Base-by-base conservation (phyloP, 2,329 filamentous ascomycete species). In the Ophiosphaerella narmari region DNA sequence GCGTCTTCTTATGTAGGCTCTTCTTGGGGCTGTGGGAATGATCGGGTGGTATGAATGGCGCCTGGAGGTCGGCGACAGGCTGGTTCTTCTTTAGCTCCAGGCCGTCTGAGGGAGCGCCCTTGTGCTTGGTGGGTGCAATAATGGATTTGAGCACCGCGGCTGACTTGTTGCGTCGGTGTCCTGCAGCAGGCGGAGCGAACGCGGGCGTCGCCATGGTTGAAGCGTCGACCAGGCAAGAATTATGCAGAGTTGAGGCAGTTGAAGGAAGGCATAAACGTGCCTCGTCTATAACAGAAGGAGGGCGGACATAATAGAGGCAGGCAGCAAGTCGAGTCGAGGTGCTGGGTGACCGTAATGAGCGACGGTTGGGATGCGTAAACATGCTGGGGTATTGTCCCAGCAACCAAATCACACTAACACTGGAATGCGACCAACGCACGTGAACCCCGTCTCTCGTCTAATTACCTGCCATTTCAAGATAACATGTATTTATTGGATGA, bases 1-100 rank as follows among this genome's bases (percentile, higher is more conserved):
- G 77, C 1, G 80, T 81, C 63, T 80, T 82, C 67, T 80, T 82
- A 63, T 82, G 79, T 44, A 80, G 54, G 48, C 56, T 60, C 59
- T 70, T 64, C 36, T 60, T 59, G 49, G 70, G 58, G 70, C 73
- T 71, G 55, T 80, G 76, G 11, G 78, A 76, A 63, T 80, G 78
- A 58, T 82, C 76, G 34, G 76, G 74, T 24, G 80, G 79, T n/a
- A 80, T 70, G 47, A 82, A 69, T 23, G 78, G 75, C 32, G 68
- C 71, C 60, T 54, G 52, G 40, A 61, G 45, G 40, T 58, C 55
- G 42, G 62, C 51, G 41, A 58, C 56, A 39, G 65, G 64, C 55
- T 62, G 51, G 37, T 59, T 54, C 41, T 47, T 57, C 39, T 54
- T 66, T 44, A 72, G 62, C 38, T 62, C 58, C 39, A 66, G 65